Base-by-base conservation (phyloP, 352 stramenopile species). In the Pythium dissotocum region DNA sequence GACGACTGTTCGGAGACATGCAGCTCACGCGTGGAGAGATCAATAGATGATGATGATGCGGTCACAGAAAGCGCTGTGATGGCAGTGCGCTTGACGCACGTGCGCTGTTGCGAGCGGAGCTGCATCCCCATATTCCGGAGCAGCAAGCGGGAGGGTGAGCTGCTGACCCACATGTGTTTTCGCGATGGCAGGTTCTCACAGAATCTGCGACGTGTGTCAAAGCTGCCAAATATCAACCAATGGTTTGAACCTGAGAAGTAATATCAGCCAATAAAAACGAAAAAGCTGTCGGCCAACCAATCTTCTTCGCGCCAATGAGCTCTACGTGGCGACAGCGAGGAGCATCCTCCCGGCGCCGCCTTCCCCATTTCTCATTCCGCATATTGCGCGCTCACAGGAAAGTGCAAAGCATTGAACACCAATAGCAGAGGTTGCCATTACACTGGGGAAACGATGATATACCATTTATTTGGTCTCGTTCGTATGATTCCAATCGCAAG, bases 401-500 rank as follows among this genome's bases (percentile, higher is more conserved):
- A 30, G 28, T 30, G 28, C 28, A 1, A 30, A 30, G 28, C 28
- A 30, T 30, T 30, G 28, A 4, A 30, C 28, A 30, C 28, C 8
- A 7, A 24, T 53, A 53, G 46, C 46, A 18, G 21, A 51, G 44
- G 44, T 51, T 51, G 44, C 44, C 51, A 7, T 30, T 51, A 21
- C 42, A 40, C 48, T 32, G 46, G 61, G 74, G 70, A 70, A 76
- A 82, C 77, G 59, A 82, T 84, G 77, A 84, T 84, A 74, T 78
- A 84, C 77, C 74, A 82, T 84, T 84, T 81, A 69, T 53, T 83
- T 82, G 77, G 77, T 84, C 77, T 84, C 77, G 77, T 84, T 84
- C 77, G 77, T 84, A 84, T 84, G 77, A 84, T 75, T 73, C 67
- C 61, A 69, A 52, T 66, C 54, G 60, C 67, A 72, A 72, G 60